These are phyloP conservation scores for Wallacemonas rigidus DNA, from an alignment of 208 protist species.

Conservation along the genomic window DNA sequence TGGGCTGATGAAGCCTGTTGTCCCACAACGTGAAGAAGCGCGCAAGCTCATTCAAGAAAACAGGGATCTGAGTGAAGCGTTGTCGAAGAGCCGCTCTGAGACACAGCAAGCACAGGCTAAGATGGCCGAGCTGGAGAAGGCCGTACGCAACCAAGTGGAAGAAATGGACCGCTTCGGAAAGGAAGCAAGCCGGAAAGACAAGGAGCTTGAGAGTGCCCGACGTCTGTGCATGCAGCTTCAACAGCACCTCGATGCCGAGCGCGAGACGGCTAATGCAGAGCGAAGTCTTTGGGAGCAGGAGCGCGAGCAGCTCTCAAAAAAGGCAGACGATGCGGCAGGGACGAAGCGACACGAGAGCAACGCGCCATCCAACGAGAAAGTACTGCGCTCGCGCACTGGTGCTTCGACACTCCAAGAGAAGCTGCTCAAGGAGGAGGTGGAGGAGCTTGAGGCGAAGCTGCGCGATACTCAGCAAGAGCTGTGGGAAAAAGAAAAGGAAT, in stretches of 20 bases:
- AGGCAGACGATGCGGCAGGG: slow-evolving; percentile 24
- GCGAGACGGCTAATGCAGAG: slow-evolving; percentile 34
- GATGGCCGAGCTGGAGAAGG: slow-evolving; percentile 11
- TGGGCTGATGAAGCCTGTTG: background rate
- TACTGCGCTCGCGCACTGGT: background rate
- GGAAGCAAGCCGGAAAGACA: slow-evolving; percentile 3
- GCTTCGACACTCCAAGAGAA: slow-evolving; percentile 39
- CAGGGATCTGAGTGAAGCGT: slow-evolving; percentile 27
- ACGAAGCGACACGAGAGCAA: slow-evolving; percentile 5
- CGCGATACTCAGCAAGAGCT: slow-evolving; percentile 49
- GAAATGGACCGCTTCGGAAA: slow-evolving; percentile 31
- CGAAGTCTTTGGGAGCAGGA: slow-evolving; percentile 63
- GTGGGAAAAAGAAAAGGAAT: slow-evolving; percentile 73
- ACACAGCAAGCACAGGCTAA: slow-evolving; percentile 1
- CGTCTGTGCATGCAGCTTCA: slow-evolving; percentile 43
- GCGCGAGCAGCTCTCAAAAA: slow-evolving; percentile 31
- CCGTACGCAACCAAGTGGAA: slow-evolving; percentile 4
- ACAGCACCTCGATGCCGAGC: slow-evolving; percentile 35
- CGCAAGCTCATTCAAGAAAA: slow-evolving; percentile 70
- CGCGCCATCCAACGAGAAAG: background rate
- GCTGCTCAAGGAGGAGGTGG: slow-evolving; percentile 74
- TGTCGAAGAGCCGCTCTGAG: slow-evolving; percentile 20
- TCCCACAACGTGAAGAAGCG: slow-evolving; percentile 38
- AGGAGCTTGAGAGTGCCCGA: slow-evolving; percentile 43
- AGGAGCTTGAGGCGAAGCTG: slow-evolving; percentile 68